These are phyloP conservation scores for Gnomoniopsis sp. DNA, from an alignment of 2,329 filamentous ascomycete species.

Conservation along the genomic window DNA sequence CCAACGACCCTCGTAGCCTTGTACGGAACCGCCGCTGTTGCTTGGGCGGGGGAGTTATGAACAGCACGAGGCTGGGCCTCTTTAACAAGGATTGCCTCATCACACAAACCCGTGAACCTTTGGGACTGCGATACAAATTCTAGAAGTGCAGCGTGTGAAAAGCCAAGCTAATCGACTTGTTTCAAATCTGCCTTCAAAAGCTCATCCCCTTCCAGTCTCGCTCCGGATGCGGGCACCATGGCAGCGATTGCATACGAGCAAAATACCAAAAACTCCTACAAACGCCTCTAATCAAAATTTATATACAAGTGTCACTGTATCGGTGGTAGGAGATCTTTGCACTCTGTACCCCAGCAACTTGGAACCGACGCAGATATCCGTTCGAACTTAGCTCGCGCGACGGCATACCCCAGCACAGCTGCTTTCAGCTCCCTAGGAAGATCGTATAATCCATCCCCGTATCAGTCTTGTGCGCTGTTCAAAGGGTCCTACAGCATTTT, in stretches of 20 bases:
- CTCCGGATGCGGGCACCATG: too few relatives aligned
- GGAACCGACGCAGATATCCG: neutral
- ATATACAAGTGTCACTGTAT: too few relatives aligned
- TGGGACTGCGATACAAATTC: neutral
- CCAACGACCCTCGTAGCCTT: neutral
- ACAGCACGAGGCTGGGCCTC: neutral
- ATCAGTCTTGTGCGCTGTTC: neutral
- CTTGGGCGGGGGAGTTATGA: neutral
- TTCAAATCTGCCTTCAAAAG: too few relatives aligned
- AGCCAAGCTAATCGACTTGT: too few relatives aligned
- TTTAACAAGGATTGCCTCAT: neutral
- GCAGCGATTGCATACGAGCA: too few relatives aligned
- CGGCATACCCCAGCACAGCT: neutral
- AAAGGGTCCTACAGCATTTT: neutral
- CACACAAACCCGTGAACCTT: neutral
- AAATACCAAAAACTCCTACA: too few relatives aligned
- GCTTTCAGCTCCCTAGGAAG: neutral
- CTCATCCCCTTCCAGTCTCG: too few relatives aligned
- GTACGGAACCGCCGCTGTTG: too few relatives aligned
- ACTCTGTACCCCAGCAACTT: neutral
- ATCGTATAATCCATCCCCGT: neutral
- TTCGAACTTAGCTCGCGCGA: neutral
- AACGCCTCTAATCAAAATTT: too few relatives aligned
- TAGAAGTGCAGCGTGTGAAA: neutral
- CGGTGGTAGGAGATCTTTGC: neutral